Evolutionary conservation across 768 basidiomycete genomes (phyloP).

Genomic region (Xerocomus spinulosus): DNA sequence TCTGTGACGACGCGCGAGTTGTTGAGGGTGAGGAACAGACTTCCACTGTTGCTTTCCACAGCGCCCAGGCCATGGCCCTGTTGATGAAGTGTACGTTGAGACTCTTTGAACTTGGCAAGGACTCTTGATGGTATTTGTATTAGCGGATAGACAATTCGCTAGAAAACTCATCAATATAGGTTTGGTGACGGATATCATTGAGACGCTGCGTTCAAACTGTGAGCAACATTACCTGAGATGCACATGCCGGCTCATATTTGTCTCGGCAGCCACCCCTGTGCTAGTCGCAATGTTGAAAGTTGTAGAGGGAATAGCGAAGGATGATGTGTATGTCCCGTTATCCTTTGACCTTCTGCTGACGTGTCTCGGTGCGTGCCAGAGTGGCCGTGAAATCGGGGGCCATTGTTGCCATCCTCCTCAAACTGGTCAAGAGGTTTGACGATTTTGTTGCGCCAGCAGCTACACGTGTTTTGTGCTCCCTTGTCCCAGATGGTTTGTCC

Average conservation of each 20-base stretch:
- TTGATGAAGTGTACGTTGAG: conserved; percentile 19
- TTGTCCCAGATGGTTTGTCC: conserved; percentile 20
- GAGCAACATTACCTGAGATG: background rate
- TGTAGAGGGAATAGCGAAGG: conserved; percentile 11
- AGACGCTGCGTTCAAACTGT: conserved; percentile 15
- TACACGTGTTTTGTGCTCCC: conserved; percentile 20
- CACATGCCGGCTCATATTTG: background rate
- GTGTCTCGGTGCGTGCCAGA: conserved; percentile 3
- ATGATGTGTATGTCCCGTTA: conserved; percentile 5
- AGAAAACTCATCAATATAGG: conserved; percentile 13
- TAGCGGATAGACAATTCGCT: conserved; percentile 14
- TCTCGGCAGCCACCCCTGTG: conserved; percentile 13
- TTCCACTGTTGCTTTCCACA: conserved; percentile 19
- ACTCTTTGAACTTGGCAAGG: background rate
- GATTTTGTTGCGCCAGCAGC: conserved; percentile 30
- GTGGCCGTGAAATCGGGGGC: conserved; percentile 2
- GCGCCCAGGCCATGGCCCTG: conserved; percentile 24
- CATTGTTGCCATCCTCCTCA: conserved; percentile 15
- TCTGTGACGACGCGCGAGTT: conserved; percentile 13
- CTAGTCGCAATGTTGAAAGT: conserved; percentile 22
- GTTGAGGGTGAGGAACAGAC: conserved; percentile 13
- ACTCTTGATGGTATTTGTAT: background rate
- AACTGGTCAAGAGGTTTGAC: conserved; percentile 18
- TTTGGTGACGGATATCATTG: conserved; percentile 15
- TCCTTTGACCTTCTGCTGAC: background rate